These are phyloP conservation scores for Citrus cavaleriei DNA, from an alignment of 345 rosid species.

Conservation along the genomic window DNA sequence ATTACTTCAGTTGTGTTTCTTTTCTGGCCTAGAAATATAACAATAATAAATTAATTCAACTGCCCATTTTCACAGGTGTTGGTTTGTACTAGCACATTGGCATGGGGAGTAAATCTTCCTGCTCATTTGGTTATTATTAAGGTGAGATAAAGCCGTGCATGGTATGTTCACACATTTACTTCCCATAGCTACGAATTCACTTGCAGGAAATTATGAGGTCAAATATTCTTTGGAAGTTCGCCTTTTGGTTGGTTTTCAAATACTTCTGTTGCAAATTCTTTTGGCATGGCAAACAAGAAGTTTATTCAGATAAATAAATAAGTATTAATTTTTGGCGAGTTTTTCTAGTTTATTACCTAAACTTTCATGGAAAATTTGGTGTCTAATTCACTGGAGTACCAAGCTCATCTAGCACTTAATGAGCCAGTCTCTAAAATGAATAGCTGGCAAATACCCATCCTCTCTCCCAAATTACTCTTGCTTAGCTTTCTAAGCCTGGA, in stretches of 20 bases:
- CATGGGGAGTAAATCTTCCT: conserved; percentile 98
- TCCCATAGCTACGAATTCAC: neutral
- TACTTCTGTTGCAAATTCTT: neutral
- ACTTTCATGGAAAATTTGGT: neutral
- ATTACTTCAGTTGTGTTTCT: conserved; percentile 14
- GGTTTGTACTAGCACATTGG: conserved; percentile 94
- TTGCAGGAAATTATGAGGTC: neutral
- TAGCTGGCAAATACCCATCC: neutral
- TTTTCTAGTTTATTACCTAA: neutral
- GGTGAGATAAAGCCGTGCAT: conserved; percentile 39
- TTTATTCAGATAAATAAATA: neutral
- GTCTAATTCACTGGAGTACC: neutral
- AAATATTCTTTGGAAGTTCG: neutral
- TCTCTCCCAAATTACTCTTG: neutral
- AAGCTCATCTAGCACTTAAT: neutral
- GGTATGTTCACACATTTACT: conserved; percentile 5
- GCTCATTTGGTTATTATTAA: conserved; percentile 97
- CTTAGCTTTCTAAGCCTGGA: neutral
- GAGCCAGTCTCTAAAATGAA: too few relatives aligned
- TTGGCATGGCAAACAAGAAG: neutral
- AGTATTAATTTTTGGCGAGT: neutral
- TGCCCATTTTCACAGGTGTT: conserved; percentile 46
- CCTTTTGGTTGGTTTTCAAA: neutral
- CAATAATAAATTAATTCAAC: neutral
- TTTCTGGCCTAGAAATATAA: neutral